Evolutionary conservation across 1,284 basidiomycete genomes (phyloP), one percentile per base, ranked within the genome.

Genomic region (Flammula alnicola): DNA sequence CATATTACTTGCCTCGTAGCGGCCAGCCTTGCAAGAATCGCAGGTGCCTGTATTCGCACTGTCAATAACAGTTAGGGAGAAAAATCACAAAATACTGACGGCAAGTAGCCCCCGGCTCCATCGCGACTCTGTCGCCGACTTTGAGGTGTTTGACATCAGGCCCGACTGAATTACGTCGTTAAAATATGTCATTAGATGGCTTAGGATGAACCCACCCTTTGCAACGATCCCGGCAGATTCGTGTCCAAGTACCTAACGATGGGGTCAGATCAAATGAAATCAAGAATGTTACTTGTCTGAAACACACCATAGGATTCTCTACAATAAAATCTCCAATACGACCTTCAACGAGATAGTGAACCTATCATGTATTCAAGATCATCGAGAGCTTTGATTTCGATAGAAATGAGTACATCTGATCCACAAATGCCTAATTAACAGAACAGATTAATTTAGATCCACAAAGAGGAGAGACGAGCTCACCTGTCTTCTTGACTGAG

Each of bases 401-500:
- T 14, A 30, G 33, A 36, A 26, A 20, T 44, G 27, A 32, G 66
- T 68, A 89, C 91, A 79, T 95, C 93, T 38, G 88, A 92, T 25
- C 92, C 92, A 68, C 93, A 95, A 55, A 95, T 93, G 48, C 92
- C 91, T 93, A 56, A 30, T 41, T 39, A 16, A 25, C 37, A 5
- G 51, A 56, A 33, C 19, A 17, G 23, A 32, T 49, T 7, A 19
- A 17, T 49, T 48, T 17, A 43, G 36, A 35, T 59, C 57, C 27
- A 56, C 14, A 44, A 49, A 26, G 49, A 37, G 26, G 14, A 19
- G 22, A 48, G 29, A 41, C 29, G 39, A 30, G 17, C 80, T 52
- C 55, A 86, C 90, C 91, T 17, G 93, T 95, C 73, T 96, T 95
- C 72, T 94, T 94, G 41, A 98, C 87, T 63, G 92, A 82, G 39